phyloP scores from a whole-genome alignment of 139 green algal species.

The Tetradesmus lagerheimii region DNA sequence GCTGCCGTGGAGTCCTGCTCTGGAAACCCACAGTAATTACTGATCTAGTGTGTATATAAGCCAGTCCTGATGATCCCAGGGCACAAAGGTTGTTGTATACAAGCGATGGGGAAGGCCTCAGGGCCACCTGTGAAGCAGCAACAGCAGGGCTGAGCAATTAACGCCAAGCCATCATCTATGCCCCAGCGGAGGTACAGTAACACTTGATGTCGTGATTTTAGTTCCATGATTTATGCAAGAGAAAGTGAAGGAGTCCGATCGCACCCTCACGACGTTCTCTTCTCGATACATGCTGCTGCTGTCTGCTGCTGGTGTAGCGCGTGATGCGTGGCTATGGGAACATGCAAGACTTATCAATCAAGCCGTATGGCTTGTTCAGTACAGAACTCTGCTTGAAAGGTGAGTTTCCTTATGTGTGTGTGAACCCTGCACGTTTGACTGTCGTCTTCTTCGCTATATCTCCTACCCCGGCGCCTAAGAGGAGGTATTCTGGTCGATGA shows the following conservation, averaged over 20 bases:
- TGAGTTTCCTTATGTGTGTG: too few relatives aligned
- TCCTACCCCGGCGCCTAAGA: too few relatives aligned
- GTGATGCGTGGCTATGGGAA: neutral
- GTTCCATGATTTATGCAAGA: too few relatives aligned
- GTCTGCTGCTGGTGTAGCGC: neutral
- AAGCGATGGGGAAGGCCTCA: constrained; percentile 36
- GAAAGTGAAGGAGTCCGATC: neutral
- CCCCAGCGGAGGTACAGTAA: too few relatives aligned
- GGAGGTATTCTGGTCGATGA: too few relatives aligned
- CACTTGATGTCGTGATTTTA: too few relatives aligned
- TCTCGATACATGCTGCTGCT: constrained; percentile 6
- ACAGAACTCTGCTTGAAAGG: too few relatives aligned
- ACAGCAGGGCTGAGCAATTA: neutral
- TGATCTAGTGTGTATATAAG: constrained; percentile 30
- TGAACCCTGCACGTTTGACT: neutral
- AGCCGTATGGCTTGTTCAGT: too few relatives aligned
- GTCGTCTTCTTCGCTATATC: too few relatives aligned
- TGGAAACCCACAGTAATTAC: neutral
- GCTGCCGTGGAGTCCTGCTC: neutral
- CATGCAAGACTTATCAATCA: too few relatives aligned
- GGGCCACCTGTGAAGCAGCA: neutral
- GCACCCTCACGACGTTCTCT: constrained; percentile 18
- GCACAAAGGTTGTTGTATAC: constrained; percentile 42
- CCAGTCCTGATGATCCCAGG: constrained; percentile 13
- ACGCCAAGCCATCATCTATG: neutral